Base-by-base conservation (phyloP, 768 basidiomycete genomes). In the Suillus subluteus region DNA sequence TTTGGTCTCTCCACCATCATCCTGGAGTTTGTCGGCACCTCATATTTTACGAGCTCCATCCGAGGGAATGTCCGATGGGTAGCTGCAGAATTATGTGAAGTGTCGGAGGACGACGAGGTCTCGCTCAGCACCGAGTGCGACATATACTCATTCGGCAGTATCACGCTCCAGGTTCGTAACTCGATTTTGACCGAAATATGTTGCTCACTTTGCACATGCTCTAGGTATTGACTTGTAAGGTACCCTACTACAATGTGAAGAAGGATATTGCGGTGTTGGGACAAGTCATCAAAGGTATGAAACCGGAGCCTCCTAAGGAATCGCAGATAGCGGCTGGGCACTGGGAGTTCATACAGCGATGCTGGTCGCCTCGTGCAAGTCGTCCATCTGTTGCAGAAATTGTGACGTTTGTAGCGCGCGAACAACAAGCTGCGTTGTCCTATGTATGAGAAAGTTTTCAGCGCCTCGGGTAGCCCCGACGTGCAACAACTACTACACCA, bases 1-100 rank as follows among this genome's bases (percentile, higher is more conserved):
- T 50, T 83, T 65, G 83, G 82, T 4, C 71, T 83, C 7, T 83
- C 81, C 26, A 80, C 69, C 26, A 77, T 83, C 58, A 71, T 79
- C 16, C 72, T 71, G n/a, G 79, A 82, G 63, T 73, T 79, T 62
- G 70, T 76, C 41, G 71, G 74, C 18, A 5, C 76, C 72, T 64
- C 52, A 6, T 63, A 63, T 30, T 8, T 56, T 23, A 64, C 48
- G 48, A 50, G 48, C 12, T 23, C 48, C 12, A 50, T 50, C 13
- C 48, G 48, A 13, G 48, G 48, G 48, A 50, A 50, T 6, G 48
- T 50, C 48, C 48, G 48, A 23, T 50, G 48, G 48, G 23, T 23
- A 50, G 48, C n/a, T 23, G 48, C 48, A 50, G 48, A 50, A 23
- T 50, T 50, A 50, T 50, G n/a, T 23, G n/a, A 50, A 23, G 12